phyloP scores from a whole-genome alignment of 352 stramenopile species.

The Pilasporangium apinafurcum region DNA sequence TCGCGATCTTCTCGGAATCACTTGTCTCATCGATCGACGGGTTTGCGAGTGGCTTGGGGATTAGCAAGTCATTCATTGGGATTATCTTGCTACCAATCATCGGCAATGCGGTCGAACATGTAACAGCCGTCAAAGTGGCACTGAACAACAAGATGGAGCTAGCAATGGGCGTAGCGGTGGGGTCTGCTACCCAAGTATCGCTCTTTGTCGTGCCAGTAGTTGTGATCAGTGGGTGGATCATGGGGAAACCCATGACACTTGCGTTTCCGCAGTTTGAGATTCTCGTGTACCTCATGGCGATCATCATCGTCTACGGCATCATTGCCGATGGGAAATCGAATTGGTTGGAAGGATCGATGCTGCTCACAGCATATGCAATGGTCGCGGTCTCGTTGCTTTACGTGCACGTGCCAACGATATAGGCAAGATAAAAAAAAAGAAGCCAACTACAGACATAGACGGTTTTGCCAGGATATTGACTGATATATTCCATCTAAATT shows the following conservation, averaged over 20 bases:
- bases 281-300: slow-evolving; percentile 92
- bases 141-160: slow-evolving; percentile 99
- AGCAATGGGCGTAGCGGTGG: slow-evolving; percentile 97
- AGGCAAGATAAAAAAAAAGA: too few relatives aligned
- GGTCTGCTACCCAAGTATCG: slow-evolving; percentile 94
- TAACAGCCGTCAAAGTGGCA: slow-evolving; percentile 95
- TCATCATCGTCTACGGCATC: slow-evolving; percentile 94
- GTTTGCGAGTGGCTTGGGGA: slow-evolving; percentile 47
- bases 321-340: slow-evolving; percentile 90
- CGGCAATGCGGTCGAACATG: slow-evolving; percentile 97
- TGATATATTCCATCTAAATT: too few relatives aligned
- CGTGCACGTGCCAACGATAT: slow-evolving; percentile 61
- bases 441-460: too few relatives aligned
- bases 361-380: slow-evolving; percentile 88
- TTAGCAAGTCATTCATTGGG: slow-evolving; percentile 88
- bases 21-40: slow-evolving; percentile 84
- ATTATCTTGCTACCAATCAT: slow-evolving; percentile 97
- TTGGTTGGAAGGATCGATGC: slow-evolving; percentile 89
- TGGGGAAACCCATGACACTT: slow-evolving; percentile 93
- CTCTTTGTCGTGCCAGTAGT: slow-evolving; percentile 96
- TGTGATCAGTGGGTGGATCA: slow-evolving; percentile 92
- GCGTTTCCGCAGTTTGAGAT: slow-evolving; percentile 97
- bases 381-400: slow-evolving; percentile 80
- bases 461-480: too few relatives aligned
- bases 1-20: slow-evolving; percentile 93